Base-by-base conservation (phyloP, 2,329 filamentous ascomycete species). In the Graphilbum sp. region DNA sequence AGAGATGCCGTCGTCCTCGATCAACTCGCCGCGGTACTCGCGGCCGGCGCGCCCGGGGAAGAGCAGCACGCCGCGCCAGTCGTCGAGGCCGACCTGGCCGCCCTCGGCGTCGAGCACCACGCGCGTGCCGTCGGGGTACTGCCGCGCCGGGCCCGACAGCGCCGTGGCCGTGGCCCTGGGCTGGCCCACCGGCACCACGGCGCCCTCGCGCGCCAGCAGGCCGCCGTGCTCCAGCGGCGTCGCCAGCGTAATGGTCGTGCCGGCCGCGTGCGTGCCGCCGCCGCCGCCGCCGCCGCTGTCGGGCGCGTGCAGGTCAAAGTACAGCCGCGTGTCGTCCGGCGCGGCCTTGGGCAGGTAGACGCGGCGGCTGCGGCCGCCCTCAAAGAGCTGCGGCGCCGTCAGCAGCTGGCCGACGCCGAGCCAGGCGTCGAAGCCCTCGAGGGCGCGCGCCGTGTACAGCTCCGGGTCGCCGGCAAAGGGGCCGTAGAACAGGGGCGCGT, bases 1-100 rank as follows among this genome's bases (percentile, higher is more conserved):
- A 0, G 56, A 52, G 2, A 59, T 50, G 5, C 59, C 58, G 12
- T 62, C 56, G 18, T 61, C 59, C 40, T 62, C 59, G 21, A 53
- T 53, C 58, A 58, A 62, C 0, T 18, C n/a, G 24, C 23, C 34
- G 2, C 10, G 18, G 34, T 35, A 29, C 24, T 18, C 20, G 9
- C 10, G 20, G 17, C 29, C n/a, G 3, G 21, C n/a, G 16, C 4
- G 34, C n/a, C 34, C 34, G 12, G 34, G 34, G 34, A 35, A 35
- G 34, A 35, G n/a, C 23, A 4, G 16, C 4, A 35, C 34, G 23
- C 34, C 34, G 4, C 34, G 15, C 34, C 34, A 35, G 24, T 35
- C 34, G 23, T 35, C 34, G 2, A 27, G 3, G 15, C 23, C 34
- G 8, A 35, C 34, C 34, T 35, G 34, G 2, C 34, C 34, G 23